phyloP scores from a whole-genome alignment of 441 rosid genomes.

The Populus hybrid region DNA sequence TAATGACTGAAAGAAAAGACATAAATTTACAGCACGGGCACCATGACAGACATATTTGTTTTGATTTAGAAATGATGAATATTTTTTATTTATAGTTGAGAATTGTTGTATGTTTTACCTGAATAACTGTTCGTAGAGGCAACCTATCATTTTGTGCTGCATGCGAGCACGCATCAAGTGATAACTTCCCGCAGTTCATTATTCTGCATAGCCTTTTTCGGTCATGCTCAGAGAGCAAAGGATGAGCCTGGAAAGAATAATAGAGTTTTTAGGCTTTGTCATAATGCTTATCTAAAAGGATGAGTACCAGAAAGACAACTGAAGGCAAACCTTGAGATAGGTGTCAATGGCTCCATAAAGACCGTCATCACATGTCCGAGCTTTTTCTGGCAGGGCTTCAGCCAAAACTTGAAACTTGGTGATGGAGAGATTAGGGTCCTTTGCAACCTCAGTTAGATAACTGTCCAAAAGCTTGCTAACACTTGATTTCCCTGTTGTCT shows the following conservation, averaged over 20 bases:
- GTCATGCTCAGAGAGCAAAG: constrained; percentile 62
- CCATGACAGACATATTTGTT: background rate
- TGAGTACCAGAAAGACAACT: constrained; percentile 8
- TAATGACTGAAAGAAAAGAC: background rate
- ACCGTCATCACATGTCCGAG: constrained; percentile 77
- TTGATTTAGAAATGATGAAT: background rate
- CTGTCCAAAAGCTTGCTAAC: constrained; percentile 68
- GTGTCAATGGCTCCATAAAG: constrained; percentile 87
- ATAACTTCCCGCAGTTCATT: constrained; percentile 72
- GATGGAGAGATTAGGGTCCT: constrained; percentile 63
- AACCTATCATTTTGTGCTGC: constrained; percentile 91
- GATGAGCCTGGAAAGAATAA: constrained; percentile 57
- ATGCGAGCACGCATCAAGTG: constrained; percentile 80
- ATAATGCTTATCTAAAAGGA: background rate
- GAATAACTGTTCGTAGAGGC: constrained; percentile 71
- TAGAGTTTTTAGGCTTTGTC: background rate
- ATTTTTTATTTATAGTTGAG: background rate
- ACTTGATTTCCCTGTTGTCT: constrained; percentile 43
- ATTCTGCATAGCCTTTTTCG: constrained; percentile 66
- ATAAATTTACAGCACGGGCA: background rate
- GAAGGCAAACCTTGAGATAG: constrained; percentile 67
- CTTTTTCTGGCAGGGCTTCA: constrained; percentile 60
- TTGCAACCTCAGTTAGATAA: constrained; percentile 69
- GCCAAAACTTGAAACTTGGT: constrained; percentile 79
- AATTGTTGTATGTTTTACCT: constrained; percentile 39